Evolutionary conservation across 2,329 filamentous ascomycete genomes (phyloP), one percentile per base, ranked within the genome.

Genomic region (Clarireedia paspali): DNA sequence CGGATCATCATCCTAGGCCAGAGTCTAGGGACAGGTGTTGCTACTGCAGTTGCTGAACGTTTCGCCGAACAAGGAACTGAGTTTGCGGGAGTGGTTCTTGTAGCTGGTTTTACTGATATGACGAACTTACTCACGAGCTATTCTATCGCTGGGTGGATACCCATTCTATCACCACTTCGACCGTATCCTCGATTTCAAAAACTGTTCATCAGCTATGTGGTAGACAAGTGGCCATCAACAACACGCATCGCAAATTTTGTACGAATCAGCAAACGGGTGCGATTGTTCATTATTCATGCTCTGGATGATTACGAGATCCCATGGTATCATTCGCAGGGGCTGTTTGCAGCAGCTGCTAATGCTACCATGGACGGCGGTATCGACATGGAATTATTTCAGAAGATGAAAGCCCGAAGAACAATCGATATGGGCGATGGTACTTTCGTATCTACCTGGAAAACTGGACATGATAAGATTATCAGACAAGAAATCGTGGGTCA

Each of bases 1-100:
- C 84, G 84, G 26, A 94, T 96, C 60, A 83, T 92, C 3, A 76
- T 96, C 27, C 74, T 95, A 3, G 92, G 91, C 17, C 91, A 96
- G 65, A 94, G 88, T 64, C 79, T 97, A 0, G 92, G 92, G 24
- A 96, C 92, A 0, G 91, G 89, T 0, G 88, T 96, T 1, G 83
- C 86, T 5, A 80, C 84, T 47, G 91, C 83, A 2, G 83, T 89
- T 1, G 85, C 83, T 1, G 84, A 95, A 65, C 79, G 83, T 55
- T 91, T 88, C 64, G 79, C 82, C 2, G 66, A 66, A 23, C 68
- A 75, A 50, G 79, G 77, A 4, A 74, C 83, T 46, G 82, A 87
- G 27, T 95, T 95, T 65, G 90, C 89, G 0, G 88, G 88, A 15
- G 76, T 95, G 2, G 75, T 96, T 23, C 79, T 96, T 12, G 81